Base-by-base conservation (phyloP, 257 asterid genomes). In the Parsonsia alboflavescens region DNA sequence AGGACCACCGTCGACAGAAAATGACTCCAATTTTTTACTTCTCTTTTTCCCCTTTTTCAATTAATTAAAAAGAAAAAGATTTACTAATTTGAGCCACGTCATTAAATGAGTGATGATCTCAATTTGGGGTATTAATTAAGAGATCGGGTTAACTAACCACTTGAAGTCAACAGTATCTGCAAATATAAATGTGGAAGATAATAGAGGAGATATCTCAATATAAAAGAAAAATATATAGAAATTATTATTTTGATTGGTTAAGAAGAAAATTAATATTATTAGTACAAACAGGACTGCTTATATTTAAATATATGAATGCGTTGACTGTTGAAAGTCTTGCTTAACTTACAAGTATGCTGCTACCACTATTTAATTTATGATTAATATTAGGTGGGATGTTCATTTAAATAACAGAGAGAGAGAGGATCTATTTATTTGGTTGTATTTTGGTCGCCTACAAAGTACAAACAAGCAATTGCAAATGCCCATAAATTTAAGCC, bases 1-100 rank as follows among this genome's bases (percentile, higher is more conserved):
- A 75, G 78, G 78, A 65, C 78, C 73, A 75, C 56, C 48, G 65
- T 65, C 78, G 67, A 75, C 44, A 44, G 67, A 68, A 39, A 70
- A 54, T 54, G 79, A 75, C 79, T 33, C 49, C 79, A 73, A 44
- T 24, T 54, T 42, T 46, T 30, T 61, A 11, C 15, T 46, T 28
- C 39, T 10, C 67, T 21, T 30, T 48, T 13, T 42, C 6, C 1
- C 17, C 30, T 62, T 16, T 74, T 33, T 26, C n/a, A n/a, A n/a
- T 36, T 21, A 0, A 48, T 48, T 7, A 5, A 2, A 42, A 42
- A 17, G 5, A 52, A 52, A 50, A 15, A 48, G 44, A 57, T 26
- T 54, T 45, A n/a, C n/a, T n/a, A 66, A 68, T 57, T 57, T 33
- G 39, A 33, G 39, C 3, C 39, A 33, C 39, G 39, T 33, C 39